Conservation (phyloP, 2,329 filamentous ascomycete species). For the Diaporthe velutina region DNA sequence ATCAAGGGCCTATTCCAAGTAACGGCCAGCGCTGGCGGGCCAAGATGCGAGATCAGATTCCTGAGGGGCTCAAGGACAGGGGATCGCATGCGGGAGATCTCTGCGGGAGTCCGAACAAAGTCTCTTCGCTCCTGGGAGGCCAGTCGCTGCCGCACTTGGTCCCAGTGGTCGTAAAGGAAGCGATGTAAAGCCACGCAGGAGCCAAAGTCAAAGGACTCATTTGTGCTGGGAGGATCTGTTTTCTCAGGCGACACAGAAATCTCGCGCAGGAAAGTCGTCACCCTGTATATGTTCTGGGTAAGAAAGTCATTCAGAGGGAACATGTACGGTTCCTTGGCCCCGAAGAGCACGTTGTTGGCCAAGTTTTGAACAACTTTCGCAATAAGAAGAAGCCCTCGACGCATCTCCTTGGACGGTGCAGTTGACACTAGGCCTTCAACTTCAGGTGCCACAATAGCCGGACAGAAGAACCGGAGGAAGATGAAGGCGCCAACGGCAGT, state of each 20-base stretch:
- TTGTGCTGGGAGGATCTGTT: constrained; percentile 54
- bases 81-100: constrained; percentile 63
- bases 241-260: constrained; percentile 71
- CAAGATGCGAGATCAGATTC: constrained; percentile 74
- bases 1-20: constrained; percentile 78
- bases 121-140: constrained; percentile 71
- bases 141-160: constrained; percentile 75
- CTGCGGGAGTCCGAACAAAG: constrained; percentile 66
- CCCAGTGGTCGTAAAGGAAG: constrained; percentile 80
- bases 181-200: constrained; percentile 78
- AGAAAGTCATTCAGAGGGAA: constrained; percentile 78
- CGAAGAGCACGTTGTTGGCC: constrained; percentile 79
- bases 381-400: constrained; percentile 75
- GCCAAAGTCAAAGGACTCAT: constrained; percentile 75
- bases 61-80: constrained; percentile 72
- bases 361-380: constrained; percentile 80
- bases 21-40: constrained; percentile 75
- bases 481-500: constrained; percentile 80
- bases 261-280: constrained; percentile 75
- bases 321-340: constrained; percentile 80
- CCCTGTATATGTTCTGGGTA: constrained; percentile 75
- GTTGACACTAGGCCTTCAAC: constrained; percentile 73
- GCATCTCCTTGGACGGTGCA: constrained; percentile 76
- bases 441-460: constrained; percentile 78
- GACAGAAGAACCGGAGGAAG: constrained; percentile 79